Percentiles rank a stretch among this genome's conserved stretches.
Evolutionary conservation across 1,284 basidiomycete genomes (phyloP).

Genomic region (Marasmius tenuissimus): DNA sequence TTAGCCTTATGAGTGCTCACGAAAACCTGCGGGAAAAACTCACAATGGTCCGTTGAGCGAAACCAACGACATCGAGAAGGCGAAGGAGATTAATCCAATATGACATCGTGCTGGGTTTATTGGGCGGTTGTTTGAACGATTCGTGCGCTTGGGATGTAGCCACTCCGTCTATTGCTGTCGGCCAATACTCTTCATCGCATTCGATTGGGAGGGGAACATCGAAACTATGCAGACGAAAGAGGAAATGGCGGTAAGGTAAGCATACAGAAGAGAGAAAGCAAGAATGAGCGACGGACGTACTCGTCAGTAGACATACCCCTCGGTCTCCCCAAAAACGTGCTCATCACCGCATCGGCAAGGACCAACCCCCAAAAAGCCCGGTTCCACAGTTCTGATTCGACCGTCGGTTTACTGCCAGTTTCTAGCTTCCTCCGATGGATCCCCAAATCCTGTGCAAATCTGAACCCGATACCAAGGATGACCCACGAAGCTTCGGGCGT

Average conservation of each 20-base stretch:
- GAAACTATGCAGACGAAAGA: not conserved
- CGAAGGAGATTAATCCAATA: not conserved
- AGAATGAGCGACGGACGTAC: not conserved
- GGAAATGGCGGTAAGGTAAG: not conserved
- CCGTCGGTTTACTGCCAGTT: not conserved
- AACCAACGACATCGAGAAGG: not conserved
- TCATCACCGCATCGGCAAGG: not conserved
- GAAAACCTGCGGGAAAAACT: not conserved
- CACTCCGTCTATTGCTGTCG: not conserved
- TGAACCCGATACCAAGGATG: slow-evolving; percentile 23
- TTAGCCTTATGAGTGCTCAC: too few species aligned
- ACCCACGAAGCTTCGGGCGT: slow-evolving; percentile 75
- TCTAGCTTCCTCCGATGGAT: not conserved
- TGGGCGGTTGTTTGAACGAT: not conserved
- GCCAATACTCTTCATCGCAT: slow-evolving; percentile 7
- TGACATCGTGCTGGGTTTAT: not conserved
- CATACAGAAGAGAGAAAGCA: too few species aligned
- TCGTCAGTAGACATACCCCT: not conserved
- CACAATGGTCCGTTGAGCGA: not conserved
- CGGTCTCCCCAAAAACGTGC: not conserved
- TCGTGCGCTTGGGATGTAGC: not conserved
- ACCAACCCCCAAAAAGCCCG: not conserved
- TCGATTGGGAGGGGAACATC: slow-evolving; percentile 3
- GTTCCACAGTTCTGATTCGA: slow-evolving; percentile 2
- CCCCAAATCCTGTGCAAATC: slow-evolving; percentile 3